A percentile compares a stretch with the other conserved stretches of the same genome.
These are phyloP conservation scores for Neopestalotiopsis sp. DNA, from an alignment of 2,329 filamentous ascomycete genomes.

Conservation along the genomic window DNA sequence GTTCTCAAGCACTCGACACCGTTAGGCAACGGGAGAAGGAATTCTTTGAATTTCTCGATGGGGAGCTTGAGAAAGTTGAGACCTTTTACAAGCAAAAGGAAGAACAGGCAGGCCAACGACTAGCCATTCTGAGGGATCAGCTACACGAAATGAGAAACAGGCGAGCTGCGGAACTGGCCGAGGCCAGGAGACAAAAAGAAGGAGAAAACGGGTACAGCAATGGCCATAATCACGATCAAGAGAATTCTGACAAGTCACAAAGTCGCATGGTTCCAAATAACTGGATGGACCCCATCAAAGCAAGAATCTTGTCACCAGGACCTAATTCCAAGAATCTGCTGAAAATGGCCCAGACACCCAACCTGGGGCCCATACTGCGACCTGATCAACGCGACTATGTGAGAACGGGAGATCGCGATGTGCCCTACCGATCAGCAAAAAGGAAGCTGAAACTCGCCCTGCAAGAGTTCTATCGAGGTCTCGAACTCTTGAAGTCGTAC, in stretches of 20 bases:
- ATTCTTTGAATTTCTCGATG: conserved; percentile 85
- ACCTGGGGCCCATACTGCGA: conserved; percentile 34
- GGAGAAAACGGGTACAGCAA: conserved; percentile 32
- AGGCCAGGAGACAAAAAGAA: conserved; percentile 42
- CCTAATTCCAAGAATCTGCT: conserved; percentile 66
- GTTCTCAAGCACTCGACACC: conserved; percentile 48
- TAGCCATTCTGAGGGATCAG: conserved; percentile 77
- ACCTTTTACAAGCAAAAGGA: conserved; percentile 89
- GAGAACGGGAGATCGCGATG: conserved; percentile 58
- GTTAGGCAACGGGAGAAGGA: conserved; percentile 78
- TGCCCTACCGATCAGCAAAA: conserved; percentile 87
- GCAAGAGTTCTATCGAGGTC: conserved; percentile 89
- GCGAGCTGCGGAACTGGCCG: conserved; percentile 72
- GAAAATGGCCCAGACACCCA: conserved; percentile 57
- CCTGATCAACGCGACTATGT: conserved; percentile 52
- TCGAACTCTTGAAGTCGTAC: conserved; percentile 92
- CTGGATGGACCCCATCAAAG: conserved; percentile 60
- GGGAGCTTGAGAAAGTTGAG: conserved; percentile 89
- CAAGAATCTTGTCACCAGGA: conserved; percentile 59
- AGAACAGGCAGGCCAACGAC: conserved; percentile 76
- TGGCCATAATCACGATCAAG: conserved; percentile 16
- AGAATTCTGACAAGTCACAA: conserved; percentile 22
- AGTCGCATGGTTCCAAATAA: conserved; percentile 30
- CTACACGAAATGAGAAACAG: conserved; percentile 92
- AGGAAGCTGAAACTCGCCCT: conserved; percentile 88